These are phyloP conservation scores for Karstenula rhodostoma DNA, from an alignment of 2,329 filamentous ascomycete genomes.

Conservation along the genomic window DNA sequence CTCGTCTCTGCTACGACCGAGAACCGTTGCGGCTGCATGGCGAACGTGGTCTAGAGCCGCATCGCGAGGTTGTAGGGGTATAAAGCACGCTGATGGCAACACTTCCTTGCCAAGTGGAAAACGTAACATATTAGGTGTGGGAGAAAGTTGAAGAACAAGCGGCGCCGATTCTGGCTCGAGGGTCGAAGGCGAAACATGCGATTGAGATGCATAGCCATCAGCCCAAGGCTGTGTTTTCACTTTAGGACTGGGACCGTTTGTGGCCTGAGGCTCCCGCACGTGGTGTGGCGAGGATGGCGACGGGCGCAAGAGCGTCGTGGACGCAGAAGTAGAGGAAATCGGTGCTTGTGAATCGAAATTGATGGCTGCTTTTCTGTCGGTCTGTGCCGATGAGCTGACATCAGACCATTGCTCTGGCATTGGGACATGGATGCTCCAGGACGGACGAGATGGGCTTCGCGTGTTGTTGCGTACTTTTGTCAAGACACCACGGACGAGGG, in stretches of 20 bases:
- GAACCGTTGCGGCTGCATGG: slow-evolving; percentile 21
- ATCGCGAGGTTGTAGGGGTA: slow-evolving; percentile 33
- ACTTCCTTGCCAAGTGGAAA: slow-evolving; percentile 19
- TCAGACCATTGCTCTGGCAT: slow-evolving; percentile 17
- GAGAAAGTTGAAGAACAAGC: slow-evolving; percentile 20
- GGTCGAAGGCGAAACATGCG: slow-evolving; percentile 10
- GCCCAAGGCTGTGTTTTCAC: slow-evolving; percentile 15
- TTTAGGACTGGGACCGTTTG: slow-evolving; percentile 21
- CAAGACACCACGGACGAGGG: slow-evolving; percentile 33
- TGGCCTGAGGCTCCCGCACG: slow-evolving; percentile 20
- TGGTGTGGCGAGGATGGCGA: slow-evolving; percentile 6
- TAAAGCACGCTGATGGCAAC: slow-evolving; percentile 26
- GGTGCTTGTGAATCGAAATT: neutral
- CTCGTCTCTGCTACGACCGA: slow-evolving; percentile 30
- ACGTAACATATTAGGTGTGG: slow-evolving; percentile 22
- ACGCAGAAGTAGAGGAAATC: slow-evolving; percentile 6
- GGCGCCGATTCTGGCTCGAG: slow-evolving; percentile 14
- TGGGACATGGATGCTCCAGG: slow-evolving; percentile 21
- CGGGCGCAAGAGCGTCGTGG: slow-evolving; percentile 7
- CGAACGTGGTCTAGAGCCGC: slow-evolving; percentile 24
- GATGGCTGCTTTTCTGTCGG: neutral
- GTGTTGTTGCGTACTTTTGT: slow-evolving; percentile 33
- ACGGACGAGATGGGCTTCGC: slow-evolving; percentile 28
- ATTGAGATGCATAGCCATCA: slow-evolving; percentile 14
- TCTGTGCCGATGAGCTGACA: slow-evolving; percentile 12